Percentiles rank a stretch among this genome's conserved stretches.
These are phyloP conservation scores for Globomyces sp. DNA, from an alignment of 371 early-diverging fungal species.

Conservation along the genomic window DNA sequence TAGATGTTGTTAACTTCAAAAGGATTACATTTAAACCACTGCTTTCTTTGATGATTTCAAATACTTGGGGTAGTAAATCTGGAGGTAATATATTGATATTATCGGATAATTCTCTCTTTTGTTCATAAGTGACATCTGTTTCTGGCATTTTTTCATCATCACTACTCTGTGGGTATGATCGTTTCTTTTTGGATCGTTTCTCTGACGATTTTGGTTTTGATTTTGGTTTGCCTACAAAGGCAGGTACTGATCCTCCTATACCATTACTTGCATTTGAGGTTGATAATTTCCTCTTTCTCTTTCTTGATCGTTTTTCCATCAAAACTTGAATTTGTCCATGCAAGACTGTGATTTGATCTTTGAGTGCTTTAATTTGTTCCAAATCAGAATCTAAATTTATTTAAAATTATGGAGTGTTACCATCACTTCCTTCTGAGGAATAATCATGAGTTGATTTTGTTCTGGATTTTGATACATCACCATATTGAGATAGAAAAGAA, in stretches of 20 bases:
- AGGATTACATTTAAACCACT: slow-evolving; percentile 21
- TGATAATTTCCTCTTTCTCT: slow-evolving; percentile 47
- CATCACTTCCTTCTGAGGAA: slow-evolving; percentile 43
- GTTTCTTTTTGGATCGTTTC: slow-evolving; percentile 18
- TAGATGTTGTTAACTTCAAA: slow-evolving; percentile 9
- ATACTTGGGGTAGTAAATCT: slow-evolving; percentile 75
- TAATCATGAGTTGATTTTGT: slow-evolving; percentile 17
- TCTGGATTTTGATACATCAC: slow-evolving; percentile 18
- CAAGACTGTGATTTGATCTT: slow-evolving; percentile 56
- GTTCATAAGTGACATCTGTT: slow-evolving; percentile 69
- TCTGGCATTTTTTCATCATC: slow-evolving; percentile 33
- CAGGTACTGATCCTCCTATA: background rate
- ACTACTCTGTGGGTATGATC: slow-evolving; percentile 13
- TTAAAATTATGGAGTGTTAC: slow-evolving; percentile 25
- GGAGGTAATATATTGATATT: slow-evolving; percentile 75
- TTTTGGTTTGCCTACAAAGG: background rate
- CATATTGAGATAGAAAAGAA: slow-evolving; percentile 15
- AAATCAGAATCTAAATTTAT: slow-evolving; percentile 50
- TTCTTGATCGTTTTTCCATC: slow-evolving; percentile 50
- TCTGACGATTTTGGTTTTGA: slow-evolving; percentile 16
- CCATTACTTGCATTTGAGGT: background rate
- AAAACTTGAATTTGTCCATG: slow-evolving; percentile 50
- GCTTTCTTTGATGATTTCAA: slow-evolving; percentile 81
- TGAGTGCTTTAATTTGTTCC: slow-evolving; percentile 60
- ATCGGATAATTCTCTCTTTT: slow-evolving; percentile 85